These are phyloP conservation scores for Phalaenopsis aphrodite DNA, from an alignment of 106 monocot genomes.

Conservation along the genomic window DNA sequence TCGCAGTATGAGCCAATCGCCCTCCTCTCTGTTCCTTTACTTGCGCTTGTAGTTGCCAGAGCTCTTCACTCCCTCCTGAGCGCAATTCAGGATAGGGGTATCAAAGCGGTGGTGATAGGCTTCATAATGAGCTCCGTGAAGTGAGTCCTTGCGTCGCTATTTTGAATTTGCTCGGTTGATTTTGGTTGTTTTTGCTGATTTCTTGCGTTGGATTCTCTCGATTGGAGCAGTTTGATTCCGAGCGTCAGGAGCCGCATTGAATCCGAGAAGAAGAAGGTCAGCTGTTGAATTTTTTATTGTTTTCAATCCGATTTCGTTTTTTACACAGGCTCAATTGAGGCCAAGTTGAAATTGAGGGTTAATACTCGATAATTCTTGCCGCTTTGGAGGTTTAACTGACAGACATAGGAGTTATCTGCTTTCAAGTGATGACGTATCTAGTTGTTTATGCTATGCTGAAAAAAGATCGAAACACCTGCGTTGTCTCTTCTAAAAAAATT, in stretches of 20 bases:
- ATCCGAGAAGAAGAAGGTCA: slow-evolving; percentile 85
- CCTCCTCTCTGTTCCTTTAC: slow-evolving; percentile 49
- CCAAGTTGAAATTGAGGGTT: background rate
- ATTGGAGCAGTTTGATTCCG: slow-evolving; percentile 64
- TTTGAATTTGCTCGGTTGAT: background rate
- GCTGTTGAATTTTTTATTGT: background rate
- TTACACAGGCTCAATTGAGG: background rate
- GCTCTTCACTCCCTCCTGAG: slow-evolving; percentile 31
- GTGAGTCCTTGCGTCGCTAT: slow-evolving; percentile 20
- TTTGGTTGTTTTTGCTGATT: background rate
- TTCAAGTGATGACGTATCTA: background rate
- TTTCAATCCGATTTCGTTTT: background rate
- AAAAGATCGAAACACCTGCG: background rate
- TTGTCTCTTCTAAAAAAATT: background rate
- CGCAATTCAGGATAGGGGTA: slow-evolving; percentile 44
- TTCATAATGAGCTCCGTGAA: slow-evolving; percentile 42
- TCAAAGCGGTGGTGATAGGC: slow-evolving; percentile 35
- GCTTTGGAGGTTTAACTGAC: background rate
- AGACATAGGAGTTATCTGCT: background rate
- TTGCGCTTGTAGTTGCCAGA: slow-evolving; percentile 55
- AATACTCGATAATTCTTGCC: background rate
- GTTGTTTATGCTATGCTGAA: background rate
- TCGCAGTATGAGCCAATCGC: slow-evolving; percentile 70
- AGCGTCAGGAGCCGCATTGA: slow-evolving; percentile 64
- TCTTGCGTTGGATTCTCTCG: slow-evolving; percentile 11